Percentiles rank a stretch among this genome's conserved stretches.
Evolutionary conservation across 331 rosid species (phyloP).

Genomic region (Acacia concinna): DNA sequence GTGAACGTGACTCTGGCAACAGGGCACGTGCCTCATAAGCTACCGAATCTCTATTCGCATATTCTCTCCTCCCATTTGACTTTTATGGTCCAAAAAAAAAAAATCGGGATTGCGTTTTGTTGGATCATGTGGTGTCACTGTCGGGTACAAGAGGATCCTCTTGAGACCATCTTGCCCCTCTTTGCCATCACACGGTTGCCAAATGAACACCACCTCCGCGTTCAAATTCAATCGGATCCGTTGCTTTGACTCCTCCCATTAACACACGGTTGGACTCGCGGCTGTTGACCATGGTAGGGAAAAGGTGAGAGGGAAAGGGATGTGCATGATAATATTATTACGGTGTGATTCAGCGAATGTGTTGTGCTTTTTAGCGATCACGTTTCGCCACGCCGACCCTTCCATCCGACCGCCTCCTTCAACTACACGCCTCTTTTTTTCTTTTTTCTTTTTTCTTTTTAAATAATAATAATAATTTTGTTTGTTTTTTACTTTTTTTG

Average conservation of each 20-base stretch:
- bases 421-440: not conserved
- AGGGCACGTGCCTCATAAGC: not conserved
- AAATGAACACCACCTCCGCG: not conserved
- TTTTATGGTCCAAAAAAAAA: not conserved
- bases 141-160: not conserved
- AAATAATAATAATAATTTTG: not conserved
- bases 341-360: not conserved
- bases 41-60: not conserved
- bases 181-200: not conserved
- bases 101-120: not conserved
- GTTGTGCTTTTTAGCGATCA: conserved; percentile 5
- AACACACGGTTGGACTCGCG: not conserved
- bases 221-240: not conserved
- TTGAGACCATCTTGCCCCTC: not conserved
- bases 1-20: not conserved
- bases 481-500: not conserved
- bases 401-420: not conserved
- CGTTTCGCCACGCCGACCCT: conserved; percentile 51
- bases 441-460: too few relatives aligned
- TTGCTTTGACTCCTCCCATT: not conserved
- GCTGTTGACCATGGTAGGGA: not conserved
- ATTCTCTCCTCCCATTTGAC: not conserved
- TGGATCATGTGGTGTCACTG: not conserved
- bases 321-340: too few relatives aligned
- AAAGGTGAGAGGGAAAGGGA: not conserved